These are phyloP conservation scores for Epichloe bromicola DNA, from an alignment of 2,329 filamentous ascomycete genomes.

Conservation along the genomic window DNA sequence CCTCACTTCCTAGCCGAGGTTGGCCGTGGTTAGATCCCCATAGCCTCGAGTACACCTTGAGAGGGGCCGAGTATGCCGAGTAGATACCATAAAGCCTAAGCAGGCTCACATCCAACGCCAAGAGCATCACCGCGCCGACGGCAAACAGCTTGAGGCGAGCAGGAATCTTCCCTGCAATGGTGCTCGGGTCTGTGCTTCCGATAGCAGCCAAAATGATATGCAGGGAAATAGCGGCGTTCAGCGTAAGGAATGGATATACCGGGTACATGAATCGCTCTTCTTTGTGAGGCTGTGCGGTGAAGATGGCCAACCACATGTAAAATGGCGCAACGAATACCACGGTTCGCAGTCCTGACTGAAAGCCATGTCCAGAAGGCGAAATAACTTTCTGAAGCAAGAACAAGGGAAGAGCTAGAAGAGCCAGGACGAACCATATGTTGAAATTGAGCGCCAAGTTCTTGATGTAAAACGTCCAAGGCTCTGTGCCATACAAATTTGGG, in stretches of 20 bases:
- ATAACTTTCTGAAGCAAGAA: slow-evolving; percentile 60
- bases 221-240: slow-evolving; percentile 76
- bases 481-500: slow-evolving; percentile 86
- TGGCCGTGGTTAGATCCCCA: slow-evolving; percentile 35
- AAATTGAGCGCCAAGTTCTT: slow-evolving; percentile 89
- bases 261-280: slow-evolving; percentile 99
- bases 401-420: slow-evolving; percentile 60
- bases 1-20: slow-evolving; percentile 36
- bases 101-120: slow-evolving; percentile 52
- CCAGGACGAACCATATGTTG: slow-evolving; percentile 83
- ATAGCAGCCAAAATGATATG: slow-evolving; percentile 69
- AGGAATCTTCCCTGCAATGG: slow-evolving; percentile 58
- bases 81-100: slow-evolving; percentile 65
- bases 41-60: slow-evolving; percentile 57
- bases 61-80: slow-evolving; percentile 70
- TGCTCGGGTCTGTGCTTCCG: slow-evolving; percentile 55
- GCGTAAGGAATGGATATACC: slow-evolving; percentile 74
- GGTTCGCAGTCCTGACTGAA: slow-evolving; percentile 59
- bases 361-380: slow-evolving; percentile 45
- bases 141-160: slow-evolving; percentile 57
- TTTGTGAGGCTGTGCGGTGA: slow-evolving; percentile 88
- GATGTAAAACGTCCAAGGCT: slow-evolving; percentile 94
- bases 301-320: slow-evolving; percentile 88
- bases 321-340: slow-evolving; percentile 73
- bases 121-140: slow-evolving; percentile 46